A percentile compares a stretch with the other conserved stretches of the same genome.
phyloP scores from a whole-genome alignment of 2,329 filamentous ascomycete genomes.

The Blastomyces gilchristii region DNA sequence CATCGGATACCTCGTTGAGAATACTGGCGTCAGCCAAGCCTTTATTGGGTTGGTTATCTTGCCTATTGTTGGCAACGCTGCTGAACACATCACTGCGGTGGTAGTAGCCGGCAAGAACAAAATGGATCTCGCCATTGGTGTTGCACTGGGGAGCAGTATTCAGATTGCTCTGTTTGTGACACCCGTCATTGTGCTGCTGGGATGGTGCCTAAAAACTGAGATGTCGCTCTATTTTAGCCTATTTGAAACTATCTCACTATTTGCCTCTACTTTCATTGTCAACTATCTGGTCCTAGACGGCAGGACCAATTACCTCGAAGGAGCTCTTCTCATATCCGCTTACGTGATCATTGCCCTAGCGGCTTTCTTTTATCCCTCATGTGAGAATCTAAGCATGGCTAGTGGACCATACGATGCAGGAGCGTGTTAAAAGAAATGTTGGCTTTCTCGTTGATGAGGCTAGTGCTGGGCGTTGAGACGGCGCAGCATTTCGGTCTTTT shows the following conservation, averaged over 20 bases:
- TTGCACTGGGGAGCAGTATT: conserved; percentile 60
- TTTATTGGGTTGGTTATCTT: conserved; percentile 64
- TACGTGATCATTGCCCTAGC: conserved; percentile 59
- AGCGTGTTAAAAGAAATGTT: conserved; percentile 5
- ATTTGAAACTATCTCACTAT: conserved; percentile 80
- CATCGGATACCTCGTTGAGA: conserved; percentile 54
- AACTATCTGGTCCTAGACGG: conserved; percentile 82
- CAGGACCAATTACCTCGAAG: conserved; percentile 78
- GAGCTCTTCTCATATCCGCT: conserved; percentile 52
- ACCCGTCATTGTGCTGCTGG: conserved; percentile 58
- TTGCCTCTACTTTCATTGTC: conserved; percentile 73
- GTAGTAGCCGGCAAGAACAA: conserved; percentile 64
- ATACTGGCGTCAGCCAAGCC: conserved; percentile 48
- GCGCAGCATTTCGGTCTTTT: background rate
- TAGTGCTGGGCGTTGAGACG: background rate
- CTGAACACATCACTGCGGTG: conserved; percentile 62
- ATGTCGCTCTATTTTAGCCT: conserved; percentile 78
- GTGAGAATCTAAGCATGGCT: conserved; percentile 36
- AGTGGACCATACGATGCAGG: conserved; percentile 15
- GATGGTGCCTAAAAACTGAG: conserved; percentile 58
- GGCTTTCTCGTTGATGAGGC: background rate
- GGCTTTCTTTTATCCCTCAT: conserved; percentile 56
- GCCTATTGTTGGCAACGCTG: conserved; percentile 63
- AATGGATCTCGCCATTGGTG: conserved; percentile 64
- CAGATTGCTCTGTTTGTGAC: conserved; percentile 63